Base-by-base conservation (phyloP, 2,329 filamentous ascomycete genomes). In the Ophiostoma sp. region DNA sequence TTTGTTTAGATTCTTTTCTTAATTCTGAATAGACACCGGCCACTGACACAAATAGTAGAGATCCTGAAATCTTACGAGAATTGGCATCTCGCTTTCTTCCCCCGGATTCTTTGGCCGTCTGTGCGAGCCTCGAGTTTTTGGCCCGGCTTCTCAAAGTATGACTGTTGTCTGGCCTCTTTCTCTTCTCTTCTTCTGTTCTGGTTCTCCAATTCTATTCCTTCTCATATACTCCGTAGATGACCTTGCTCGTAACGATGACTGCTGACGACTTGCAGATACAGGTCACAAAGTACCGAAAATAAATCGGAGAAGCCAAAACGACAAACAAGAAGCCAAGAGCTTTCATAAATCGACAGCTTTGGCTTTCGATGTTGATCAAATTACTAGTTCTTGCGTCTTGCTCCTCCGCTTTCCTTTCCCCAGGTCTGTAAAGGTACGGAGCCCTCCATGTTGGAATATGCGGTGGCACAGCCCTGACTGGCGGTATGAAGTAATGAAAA, bases 401-500 rank as follows among this genome's bases (percentile, higher is more conserved):
- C 22, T 17, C 61, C 63, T 66, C 12, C 22, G 28, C 9, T 9
- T 66, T 22, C 19, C 19, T 9, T 48, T 48, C 63, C 36, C 63
- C 63, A 22, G 63, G 12, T 48, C 15, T 22, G n/a, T 42, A 64
- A 42, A 39, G n/a, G n/a, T 39, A 64, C n/a, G 19, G 39, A 31
- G 11, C 12, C 36, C 61, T 42, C 12, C 25, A 45, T 45, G 36
- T 66, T 25, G 50, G 2, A 33, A 48, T 48, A 22, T 45, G 45
- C 28, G 31, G 31, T 55, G 66, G 66, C 45, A 55, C 45, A 28
- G 45, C 66, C 66, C 68, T 19, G 15, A 15, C 9, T 17, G 31
- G 50, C 68, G 68, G 68, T 70, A 70, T 70, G 68, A 70, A 70
- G 68, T 70, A 70, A 70, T 70, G 50, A 22, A 70, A 70, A 70